Base-by-base conservation (phyloP, 148 eudicot species). In the Oxyria digyna region DNA sequence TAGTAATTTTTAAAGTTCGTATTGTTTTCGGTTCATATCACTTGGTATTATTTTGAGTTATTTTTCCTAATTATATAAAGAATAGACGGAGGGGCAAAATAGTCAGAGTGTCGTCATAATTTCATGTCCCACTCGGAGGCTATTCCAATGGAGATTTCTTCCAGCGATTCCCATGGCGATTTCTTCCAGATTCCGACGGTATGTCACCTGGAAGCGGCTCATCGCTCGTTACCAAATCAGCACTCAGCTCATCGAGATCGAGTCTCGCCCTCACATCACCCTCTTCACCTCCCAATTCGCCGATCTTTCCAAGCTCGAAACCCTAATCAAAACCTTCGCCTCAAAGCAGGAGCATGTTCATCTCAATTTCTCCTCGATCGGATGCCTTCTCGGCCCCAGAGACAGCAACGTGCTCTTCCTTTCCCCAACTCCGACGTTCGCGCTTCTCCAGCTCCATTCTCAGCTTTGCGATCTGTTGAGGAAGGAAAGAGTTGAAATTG, bases 181-280 rank as follows among this genome's bases (percentile, higher is more conserved):
- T n/a, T n/a, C n/a, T n/a, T n/a, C n/a, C n/a, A n/a, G n/a, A n/a
- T n/a, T n/a, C n/a, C n/a, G n/a, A n/a, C n/a, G n/a, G n/a, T n/a
- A n/a, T n/a, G n/a, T n/a, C n/a, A n/a, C n/a, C n/a, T n/a, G n/a
- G n/a, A n/a, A n/a, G n/a, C n/a, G n/a, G n/a, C n/a, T n/a, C n/a
- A n/a, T 91, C 9, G 97, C 96, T 59, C 85, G 97, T 0, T 83
- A 92, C 32, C 92, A 91, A 79, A 85, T 91, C 74, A 91, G 91
- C 69, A 91, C 96, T 64, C 97, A 87, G 74, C 86, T 91, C 20
- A 91, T 91, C 27, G 97, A 91, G 70, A 89, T 89, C 41, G 96
- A 91, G 48, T 89, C 97, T 1, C 86, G 97, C 4, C 96, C 97
- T 18, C 97, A 89, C 71, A 84, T 91, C 27, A 91, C 97, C 71